phyloP scores from a whole-genome alignment of 2,329 filamentous ascomycete species.

The Myriosclerotinia curreyana region DNA sequence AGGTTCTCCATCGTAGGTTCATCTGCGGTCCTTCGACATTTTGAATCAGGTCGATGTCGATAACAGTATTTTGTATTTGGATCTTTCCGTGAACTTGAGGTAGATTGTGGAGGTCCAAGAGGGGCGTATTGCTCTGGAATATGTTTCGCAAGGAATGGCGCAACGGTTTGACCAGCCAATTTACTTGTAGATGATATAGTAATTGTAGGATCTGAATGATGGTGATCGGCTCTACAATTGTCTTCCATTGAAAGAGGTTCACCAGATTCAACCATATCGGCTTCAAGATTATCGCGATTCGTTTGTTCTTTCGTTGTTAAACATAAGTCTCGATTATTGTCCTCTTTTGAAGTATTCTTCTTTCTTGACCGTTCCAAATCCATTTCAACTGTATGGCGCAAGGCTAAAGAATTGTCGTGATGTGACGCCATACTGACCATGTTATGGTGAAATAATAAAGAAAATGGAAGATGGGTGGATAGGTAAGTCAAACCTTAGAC shows the following conservation, averaged over 20 bases:
- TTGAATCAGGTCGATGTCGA: constrained; percentile 87
- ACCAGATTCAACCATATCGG: constrained; percentile 23
- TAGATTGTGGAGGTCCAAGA: constrained; percentile 52
- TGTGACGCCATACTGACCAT: constrained; percentile 31
- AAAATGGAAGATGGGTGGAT: too few relatives aligned
- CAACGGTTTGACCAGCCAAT: constrained; percentile 37
- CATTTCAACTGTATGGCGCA: constrained; percentile 36
- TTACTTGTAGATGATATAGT: constrained; percentile 35
- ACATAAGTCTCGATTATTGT: constrained; percentile 22
- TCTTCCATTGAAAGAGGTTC: constrained; percentile 32
- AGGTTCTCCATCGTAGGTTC: constrained; percentile 95
- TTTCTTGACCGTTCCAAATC: constrained; percentile 24
- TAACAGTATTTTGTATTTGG: constrained; percentile 93
- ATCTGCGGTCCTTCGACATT: constrained; percentile 88
- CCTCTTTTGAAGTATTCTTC: constrained; percentile 21
- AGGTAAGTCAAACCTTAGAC: background rate
- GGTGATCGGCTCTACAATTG: constrained; percentile 32
- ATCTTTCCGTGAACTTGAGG: constrained; percentile 46
- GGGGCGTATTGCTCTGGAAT: constrained; percentile 88
- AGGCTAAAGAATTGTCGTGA: constrained; percentile 28
- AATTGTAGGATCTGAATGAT: constrained; percentile 30
- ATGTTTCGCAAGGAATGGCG: constrained; percentile 83
- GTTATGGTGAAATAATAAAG: constrained; percentile 18
- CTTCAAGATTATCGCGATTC: constrained; percentile 20
- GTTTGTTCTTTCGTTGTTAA: constrained; percentile 20